These are phyloP conservation scores for Penicillium longicatenatum DNA, from an alignment of 495 filamentous ascomycete species.

Conservation along the genomic window DNA sequence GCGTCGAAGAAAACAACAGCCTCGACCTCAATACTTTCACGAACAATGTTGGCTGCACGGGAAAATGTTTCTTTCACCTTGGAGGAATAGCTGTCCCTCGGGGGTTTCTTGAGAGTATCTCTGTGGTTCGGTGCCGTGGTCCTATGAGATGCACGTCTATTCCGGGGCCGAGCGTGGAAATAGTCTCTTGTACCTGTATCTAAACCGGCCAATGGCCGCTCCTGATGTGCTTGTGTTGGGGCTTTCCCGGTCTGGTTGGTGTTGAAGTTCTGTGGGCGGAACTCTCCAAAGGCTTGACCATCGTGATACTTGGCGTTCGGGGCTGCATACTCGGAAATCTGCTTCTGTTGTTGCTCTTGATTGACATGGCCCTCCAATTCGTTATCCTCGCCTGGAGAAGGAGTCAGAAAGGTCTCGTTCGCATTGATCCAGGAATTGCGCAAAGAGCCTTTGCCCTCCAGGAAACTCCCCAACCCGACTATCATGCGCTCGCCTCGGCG, in stretches of 20 bases:
- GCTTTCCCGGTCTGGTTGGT: background rate
- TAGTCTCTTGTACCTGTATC: background rate
- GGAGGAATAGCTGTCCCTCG: slow-evolving; percentile 7
- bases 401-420: background rate
- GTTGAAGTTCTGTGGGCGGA: slow-evolving; percentile 3
- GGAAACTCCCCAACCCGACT: slow-evolving; percentile 21
- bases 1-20: slow-evolving; percentile 54
- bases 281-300: background rate
- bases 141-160: slow-evolving; percentile 3
- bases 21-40: slow-evolving; percentile 52
- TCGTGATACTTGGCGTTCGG: background rate
- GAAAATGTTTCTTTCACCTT: slow-evolving; percentile 21
- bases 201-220: background rate
- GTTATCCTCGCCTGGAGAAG: background rate
- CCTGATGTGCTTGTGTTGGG: background rate
- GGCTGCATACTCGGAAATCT: slow-evolving; percentile 8
- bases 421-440: slow-evolving; percentile 18
- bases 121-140: background rate
- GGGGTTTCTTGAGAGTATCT: background rate
- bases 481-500: slow-evolving; percentile 23
- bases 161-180: background rate
- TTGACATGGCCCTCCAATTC: slow-evolving; percentile 19
- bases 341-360: slow-evolving; percentile 20
- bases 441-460: slow-evolving; percentile 23
- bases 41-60: slow-evolving; percentile 49